Evolutionary conservation across 163 green algal genomes (phyloP), one percentile per base, ranked within the genome.

Genomic region (Chlorella variabilis): DNA sequence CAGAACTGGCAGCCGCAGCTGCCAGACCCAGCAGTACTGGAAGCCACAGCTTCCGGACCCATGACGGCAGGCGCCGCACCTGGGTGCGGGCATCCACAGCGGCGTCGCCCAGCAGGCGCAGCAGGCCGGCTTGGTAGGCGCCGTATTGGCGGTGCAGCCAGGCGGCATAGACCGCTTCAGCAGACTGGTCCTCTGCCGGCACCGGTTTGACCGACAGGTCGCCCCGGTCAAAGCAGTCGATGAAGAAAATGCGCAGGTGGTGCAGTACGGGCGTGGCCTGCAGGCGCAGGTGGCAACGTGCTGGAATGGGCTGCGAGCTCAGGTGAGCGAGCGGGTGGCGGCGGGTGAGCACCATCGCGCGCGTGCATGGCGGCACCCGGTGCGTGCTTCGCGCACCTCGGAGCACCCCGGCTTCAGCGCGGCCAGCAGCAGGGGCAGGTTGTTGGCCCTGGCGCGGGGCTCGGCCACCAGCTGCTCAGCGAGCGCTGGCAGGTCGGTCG

Each of bases 121-220:
- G 69, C 61, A 92, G 80, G 15, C 39, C 39, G 5, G 63, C 56
- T 11, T 34, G 54, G 66, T 61, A 89, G 13, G 76, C 63, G 1
- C 23, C 21, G 41, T 86, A 81, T 68, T 88, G 84, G 27, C 83
- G 77, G 21, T 59, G 38, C 31, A 89, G 63, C 85, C 85, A 89
- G 31, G 71, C 63, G 17, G 63, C 58, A 58, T 75, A 86, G 15
- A 84, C 81, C 3, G 54, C 74, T 13, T 83, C 38, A 20, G 71
- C 48, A 1, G 56, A 58, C 17, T 67, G 23, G 27, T 82, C 27
- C 33, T 41, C 39, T 11, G 45, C 71, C 0, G 67, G 27, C 21
- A 34, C 31, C 17, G 74, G 56, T 51, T 29, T 67, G 65, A 33
- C 18, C 29, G 23, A 27, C 54, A 87, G 80, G 54, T 75, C 65